Percentiles rank a stretch among this genome's conserved stretches.
phyloP scores from a whole-genome alignment of 371 early-diverging fungal genomes.

The Zopfochytrium polystomum region DNA sequence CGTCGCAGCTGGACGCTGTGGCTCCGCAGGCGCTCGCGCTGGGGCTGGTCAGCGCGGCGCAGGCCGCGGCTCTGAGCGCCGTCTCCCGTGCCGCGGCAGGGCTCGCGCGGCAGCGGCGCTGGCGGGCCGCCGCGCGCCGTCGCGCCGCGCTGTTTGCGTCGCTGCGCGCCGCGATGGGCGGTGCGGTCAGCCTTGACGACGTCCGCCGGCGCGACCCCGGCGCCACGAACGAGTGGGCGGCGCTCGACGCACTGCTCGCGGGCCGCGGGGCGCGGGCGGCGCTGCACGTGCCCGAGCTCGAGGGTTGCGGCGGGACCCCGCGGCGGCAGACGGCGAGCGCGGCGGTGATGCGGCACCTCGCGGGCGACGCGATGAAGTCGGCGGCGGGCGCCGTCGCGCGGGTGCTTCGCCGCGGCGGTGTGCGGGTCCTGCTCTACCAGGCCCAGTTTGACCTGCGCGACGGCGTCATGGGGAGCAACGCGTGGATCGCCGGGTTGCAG shows the following conservation, averaged over 20 bases:
- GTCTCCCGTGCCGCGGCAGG: conserved; percentile 37
- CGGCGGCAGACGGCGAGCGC: no score
- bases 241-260: conserved; percentile 53
- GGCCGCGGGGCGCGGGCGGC: conserved; percentile 45
- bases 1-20: conserved; percentile 52
- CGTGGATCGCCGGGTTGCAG: conserved; percentile 58
- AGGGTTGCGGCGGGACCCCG: conserved; percentile 45
- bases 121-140: conserved; percentile 37
- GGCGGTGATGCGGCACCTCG: conserved; percentile 43
- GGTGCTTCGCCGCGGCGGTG: conserved; percentile 17
- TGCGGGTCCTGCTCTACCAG: conserved; percentile 49
- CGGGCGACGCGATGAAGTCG: conserved; percentile 58
- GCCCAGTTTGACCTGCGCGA: conserved; percentile 71
- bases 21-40: conserved; percentile 57
- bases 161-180: conserved; percentile 55
- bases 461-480: conserved; percentile 54
- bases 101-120: conserved; percentile 43
- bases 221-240: conserved; percentile 50
- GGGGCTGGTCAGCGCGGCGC: conserved; percentile 45
- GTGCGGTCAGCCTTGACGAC: conserved; percentile 64
- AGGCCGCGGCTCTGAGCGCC: conserved; percentile 40
- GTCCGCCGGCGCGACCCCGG: conserved; percentile 58
- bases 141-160: conserved; percentile 54
- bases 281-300: conserved; percentile 40
- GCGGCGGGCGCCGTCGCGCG: conserved; percentile 47